phyloP scores from a whole-genome alignment of 257 asterid genomes.

The Sherardia arvensis region DNA sequence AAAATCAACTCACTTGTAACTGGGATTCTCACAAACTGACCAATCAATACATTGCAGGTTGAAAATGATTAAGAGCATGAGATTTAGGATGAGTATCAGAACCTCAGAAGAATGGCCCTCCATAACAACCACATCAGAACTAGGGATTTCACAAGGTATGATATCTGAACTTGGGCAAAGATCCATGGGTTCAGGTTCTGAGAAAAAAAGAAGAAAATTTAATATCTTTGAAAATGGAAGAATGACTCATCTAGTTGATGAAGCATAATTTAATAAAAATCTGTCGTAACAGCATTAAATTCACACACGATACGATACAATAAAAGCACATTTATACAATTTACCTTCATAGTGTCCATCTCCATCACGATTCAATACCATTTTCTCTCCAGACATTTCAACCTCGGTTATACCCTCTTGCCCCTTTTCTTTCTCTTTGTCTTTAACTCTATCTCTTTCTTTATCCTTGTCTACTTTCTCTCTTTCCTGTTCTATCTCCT shows the following conservation, averaged over 20 bases:
- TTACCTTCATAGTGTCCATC: constrained; percentile 65
- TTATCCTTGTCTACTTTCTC: constrained; percentile 41
- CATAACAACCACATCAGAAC: constrained; percentile 58
- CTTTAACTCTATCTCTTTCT: constrained; percentile 48
- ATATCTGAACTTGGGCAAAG: constrained; percentile 49
- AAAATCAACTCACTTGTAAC: constrained; percentile 11
- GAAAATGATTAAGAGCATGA: neutral
- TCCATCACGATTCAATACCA: constrained; percentile 37
- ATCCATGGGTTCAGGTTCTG: constrained; percentile 93
- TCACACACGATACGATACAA: neutral
- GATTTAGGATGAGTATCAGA: constrained; percentile 8
- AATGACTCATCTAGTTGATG: neutral
- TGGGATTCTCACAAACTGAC: constrained; percentile 5
- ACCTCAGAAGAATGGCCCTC: constrained; percentile 99
- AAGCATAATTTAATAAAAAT: constrained; percentile 5
- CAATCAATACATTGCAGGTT: constrained; percentile 2
- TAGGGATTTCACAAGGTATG: constrained; percentile 58
- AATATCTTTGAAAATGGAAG: neutral
- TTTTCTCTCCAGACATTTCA: constrained; percentile 39
- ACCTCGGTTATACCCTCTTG: constrained; percentile 40
- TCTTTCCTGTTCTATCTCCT: constrained; percentile 53
- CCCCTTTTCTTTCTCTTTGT: constrained; percentile 58
- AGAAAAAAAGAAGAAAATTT: constrained; percentile 13
- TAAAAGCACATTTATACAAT: constrained; percentile 9
- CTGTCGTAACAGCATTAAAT: neutral